Evolutionary conservation across 208 protist species (phyloP).

Genomic region (Acanthamoeba lenticulata): DNA sequence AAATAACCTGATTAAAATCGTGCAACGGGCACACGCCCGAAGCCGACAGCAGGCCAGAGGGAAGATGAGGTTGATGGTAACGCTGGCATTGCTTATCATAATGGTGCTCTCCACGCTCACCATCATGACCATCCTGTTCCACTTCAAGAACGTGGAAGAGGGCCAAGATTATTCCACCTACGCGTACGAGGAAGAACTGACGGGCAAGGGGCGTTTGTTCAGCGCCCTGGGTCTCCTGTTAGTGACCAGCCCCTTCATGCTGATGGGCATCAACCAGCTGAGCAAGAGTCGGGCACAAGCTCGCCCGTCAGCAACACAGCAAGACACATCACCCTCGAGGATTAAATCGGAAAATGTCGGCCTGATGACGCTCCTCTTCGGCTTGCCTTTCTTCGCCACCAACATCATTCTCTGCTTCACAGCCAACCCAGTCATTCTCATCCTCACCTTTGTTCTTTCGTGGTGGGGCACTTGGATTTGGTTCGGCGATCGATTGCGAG

Average conservation of each 20-base stretch:
- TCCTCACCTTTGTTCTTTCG: background rate
- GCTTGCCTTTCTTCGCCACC: background rate
- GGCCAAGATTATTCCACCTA: background rate
- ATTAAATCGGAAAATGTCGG: background rate
- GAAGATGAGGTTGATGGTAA: background rate
- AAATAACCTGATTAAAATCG: background rate
- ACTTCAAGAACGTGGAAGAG: background rate
- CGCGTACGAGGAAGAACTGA: background rate
- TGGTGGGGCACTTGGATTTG: background rate
- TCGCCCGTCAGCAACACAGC: background rate
- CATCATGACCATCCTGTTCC: background rate
- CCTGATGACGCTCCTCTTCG: slow-evolving; percentile 3
- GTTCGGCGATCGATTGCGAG: background rate
- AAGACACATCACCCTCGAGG: background rate
- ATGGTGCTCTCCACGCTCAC: background rate
- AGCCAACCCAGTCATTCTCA: background rate
- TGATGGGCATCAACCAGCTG: slow-evolving; percentile 4
- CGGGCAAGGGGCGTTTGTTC: background rate
- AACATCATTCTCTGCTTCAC: background rate
- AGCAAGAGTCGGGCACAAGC: background rate
- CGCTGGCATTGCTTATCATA: background rate
- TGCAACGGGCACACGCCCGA: background rate
- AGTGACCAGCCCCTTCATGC: background rate
- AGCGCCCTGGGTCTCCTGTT: background rate
- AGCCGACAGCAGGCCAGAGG: background rate